Base-by-base conservation (phyloP, 331 rosid species). In the Phaseolus coccineus region DNA sequence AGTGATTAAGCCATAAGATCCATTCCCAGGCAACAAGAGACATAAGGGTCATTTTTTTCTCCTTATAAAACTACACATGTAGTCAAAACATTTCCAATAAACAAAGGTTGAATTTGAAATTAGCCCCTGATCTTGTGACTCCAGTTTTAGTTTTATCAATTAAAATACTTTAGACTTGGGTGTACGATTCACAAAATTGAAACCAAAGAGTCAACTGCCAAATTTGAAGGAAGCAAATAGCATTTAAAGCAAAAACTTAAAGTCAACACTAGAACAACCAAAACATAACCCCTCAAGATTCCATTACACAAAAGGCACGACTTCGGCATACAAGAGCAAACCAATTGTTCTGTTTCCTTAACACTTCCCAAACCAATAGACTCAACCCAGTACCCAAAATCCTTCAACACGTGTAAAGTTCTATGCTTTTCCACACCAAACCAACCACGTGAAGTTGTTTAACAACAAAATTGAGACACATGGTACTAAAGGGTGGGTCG, bases 371-470 rank as follows among this genome's bases (percentile, higher is more conserved):
- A 50, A 61, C 44, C 61, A 44, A 13, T 25, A 22, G 14, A 56
- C 64, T 55, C 50, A 62, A 65, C 31, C 76, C 80, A 73, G 25
- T 16, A 44, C 37, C 47, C 78, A 70, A 70, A 74, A 81, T n/a
- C 68, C 50, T 27, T 5, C 7, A 63, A 24, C n/a, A 35, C 14
- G 19, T 15, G 74, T 33, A 24, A 48, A 80, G 59, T 70, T 76
- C 59, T 59, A 15, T 8, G 28, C 71, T 72, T 84, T 81, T 52
- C 6, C 57, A 44, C 33, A 70, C 37, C 51, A 80, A 75, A 61
- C 37, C 3, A 19, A 56, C 46, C 46, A 44, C 13, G 44, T 58
- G 42, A 66, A 30, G 69, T 82, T 27, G 69, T 82, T 27, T 16
- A 24, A 55, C 1, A 33, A 19, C 42, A 27, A 68, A 65, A 35